Evolutionary conservation across 2,329 filamentous ascomycete genomes (phyloP), one percentile per base, ranked within the genome.

Genomic region (Exophiala dermatitidis): DNA sequence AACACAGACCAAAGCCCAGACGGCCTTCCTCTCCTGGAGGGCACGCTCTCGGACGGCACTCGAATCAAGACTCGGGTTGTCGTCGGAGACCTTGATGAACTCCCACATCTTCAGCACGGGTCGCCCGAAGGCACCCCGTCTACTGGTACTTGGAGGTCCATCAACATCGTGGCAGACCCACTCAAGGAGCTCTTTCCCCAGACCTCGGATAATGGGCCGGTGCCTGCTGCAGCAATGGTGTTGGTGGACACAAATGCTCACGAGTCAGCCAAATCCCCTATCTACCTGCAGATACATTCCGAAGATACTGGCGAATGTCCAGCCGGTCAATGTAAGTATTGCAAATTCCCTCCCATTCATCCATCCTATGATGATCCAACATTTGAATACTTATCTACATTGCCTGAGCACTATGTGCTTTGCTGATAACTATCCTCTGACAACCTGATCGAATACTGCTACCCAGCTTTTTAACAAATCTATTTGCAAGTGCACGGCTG

Each of bases 321-420:
- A 29, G 61, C 71, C 59, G 83, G 85, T 72, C 90, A 97, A 82
- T 84, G 91, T 98, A 81, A 89, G 91, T 87, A 45, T 42, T 26
- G n/a, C 19, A 19, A 4, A 56, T 28, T 52, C 40, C 58, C 40
- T 54, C 59, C 33, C 57, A 55, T 56, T 59, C 37, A 36, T 56
- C 56, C 38, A 48, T 50, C 59, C 37, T 34, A 57, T 90, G 91
- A 96, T 97, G 90, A 95, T 78, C 72, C 72, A 73, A 80, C 73
- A 71, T 73, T 77, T 72, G 79, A 94, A 93, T 88, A 90, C 90
- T 97, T 97, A 97, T 96, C 91, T 96, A 97, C 91, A 96, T 97
- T 97, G 90, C 87, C 91, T 90, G 91, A 69, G 95, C 86, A 74
- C 75, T 71, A 36, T 56, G 37, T 60, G 56, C 79, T 79, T 85